Evolutionary conservation across 129 eudicot species (phyloP).

Genomic region (Calendula officinalis): DNA sequence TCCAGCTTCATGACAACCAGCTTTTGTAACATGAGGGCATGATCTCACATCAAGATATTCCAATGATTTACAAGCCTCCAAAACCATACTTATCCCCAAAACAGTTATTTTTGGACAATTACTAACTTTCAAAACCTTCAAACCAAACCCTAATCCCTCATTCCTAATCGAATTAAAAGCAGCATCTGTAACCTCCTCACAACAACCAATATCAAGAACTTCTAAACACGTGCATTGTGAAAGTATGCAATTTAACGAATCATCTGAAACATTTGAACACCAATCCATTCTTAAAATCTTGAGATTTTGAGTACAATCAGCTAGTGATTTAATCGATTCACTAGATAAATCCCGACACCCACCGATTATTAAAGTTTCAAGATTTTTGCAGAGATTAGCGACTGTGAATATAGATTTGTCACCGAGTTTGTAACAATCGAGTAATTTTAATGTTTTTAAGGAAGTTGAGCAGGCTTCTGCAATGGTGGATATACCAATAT

Average conservation of each 20-base stretch:
- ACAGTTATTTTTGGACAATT: constrained; percentile 88
- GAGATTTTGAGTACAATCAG: constrained; percentile 29
- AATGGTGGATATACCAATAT: constrained; percentile 55
- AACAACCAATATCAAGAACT: constrained; percentile 86
- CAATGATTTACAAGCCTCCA: constrained; percentile 58
- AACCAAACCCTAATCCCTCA: constrained; percentile 31
- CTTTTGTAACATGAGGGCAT: constrained; percentile 74
- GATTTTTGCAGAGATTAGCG: constrained; percentile 45
- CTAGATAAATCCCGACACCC: neutral
- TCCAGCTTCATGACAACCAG: constrained; percentile 80
- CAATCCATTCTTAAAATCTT: constrained; percentile 82
- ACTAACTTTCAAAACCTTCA: constrained; percentile 70
- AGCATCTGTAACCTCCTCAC: constrained; percentile 90
- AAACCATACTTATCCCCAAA: constrained; percentile 54
- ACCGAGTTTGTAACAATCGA: constrained; percentile 67
- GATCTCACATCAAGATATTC: constrained; percentile 89
- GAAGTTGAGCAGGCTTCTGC: constrained; percentile 65
- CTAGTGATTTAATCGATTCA: neutral
- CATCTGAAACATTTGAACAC: constrained; percentile 81
- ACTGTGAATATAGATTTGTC: constrained; percentile 40
- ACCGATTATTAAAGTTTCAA: neutral
- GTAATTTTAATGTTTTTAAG: constrained; percentile 57
- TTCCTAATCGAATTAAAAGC: constrained; percentile 59
- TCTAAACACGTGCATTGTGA: constrained; percentile 59
- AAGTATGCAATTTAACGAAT: constrained; percentile 57